These are phyloP conservation scores for Lomentospora prolificans DNA, from an alignment of 2,329 filamentous ascomycete species.

Conservation along the genomic window DNA sequence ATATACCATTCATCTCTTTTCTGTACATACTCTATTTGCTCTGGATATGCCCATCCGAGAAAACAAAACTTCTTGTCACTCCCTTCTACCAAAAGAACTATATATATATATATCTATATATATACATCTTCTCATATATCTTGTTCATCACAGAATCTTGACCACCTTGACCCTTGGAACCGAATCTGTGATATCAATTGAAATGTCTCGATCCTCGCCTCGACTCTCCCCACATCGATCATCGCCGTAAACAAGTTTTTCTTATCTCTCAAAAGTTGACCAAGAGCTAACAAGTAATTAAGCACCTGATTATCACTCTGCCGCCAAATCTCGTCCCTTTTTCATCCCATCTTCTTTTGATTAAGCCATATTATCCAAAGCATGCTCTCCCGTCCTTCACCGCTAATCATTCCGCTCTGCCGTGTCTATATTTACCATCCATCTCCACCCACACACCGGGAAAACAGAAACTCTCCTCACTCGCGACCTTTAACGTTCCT, in stretches of 20 bases:
- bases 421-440: not conserved
- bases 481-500: not conserved
- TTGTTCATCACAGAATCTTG: not conserved
- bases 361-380: not conserved
- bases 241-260: no score
- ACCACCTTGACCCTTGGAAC: not conserved
- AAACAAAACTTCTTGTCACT: not conserved
- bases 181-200: no score
- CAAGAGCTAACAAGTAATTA: not conserved
- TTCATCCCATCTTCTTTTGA: not conserved
- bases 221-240: no score
- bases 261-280: not conserved
- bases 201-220: no score
- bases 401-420: not conserved
- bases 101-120: slow-evolving; percentile 1
- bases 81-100: not conserved
- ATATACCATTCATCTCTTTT: not conserved
- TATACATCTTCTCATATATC: not conserved
- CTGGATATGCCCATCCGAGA: not conserved
- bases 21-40: not conserved
- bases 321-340: not conserved
- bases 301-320: not conserved
- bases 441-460: not conserved
- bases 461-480: not conserved
- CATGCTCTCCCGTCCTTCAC: not conserved